Evolutionary conservation across 768 basidiomycete species (phyloP), one percentile per base, ranked within the genome.

Genomic region (Leccinum broughii): DNA sequence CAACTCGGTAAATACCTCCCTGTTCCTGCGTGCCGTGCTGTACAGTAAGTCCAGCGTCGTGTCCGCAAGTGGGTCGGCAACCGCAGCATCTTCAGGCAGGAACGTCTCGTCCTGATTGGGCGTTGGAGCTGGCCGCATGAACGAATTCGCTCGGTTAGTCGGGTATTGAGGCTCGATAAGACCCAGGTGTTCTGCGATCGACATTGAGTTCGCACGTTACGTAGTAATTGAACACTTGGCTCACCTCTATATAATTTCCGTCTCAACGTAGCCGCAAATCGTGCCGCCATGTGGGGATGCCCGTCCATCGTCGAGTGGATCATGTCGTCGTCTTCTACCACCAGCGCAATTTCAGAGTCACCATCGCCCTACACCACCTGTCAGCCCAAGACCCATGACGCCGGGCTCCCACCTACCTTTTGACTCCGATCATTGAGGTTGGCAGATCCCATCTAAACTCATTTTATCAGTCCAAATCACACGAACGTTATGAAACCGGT

Each of bases 311-410:
- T 81, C 4, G 87, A 83, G 28, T 82, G 78, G 44, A 99, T 78
- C 77, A 85, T 78, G 54, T 96, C 92, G 0, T 81, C 76, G 67
- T 99, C 96, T 74, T 98, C 95, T 32, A 97, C 88, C 20, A 98
- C 86, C 8, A 97, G 76, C 7, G 91, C 92, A 63, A 98, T 96
- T 76, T 98, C 97, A 1, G 93, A 96, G 74, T 96, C 94, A 35
- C 93, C 93, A 64, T 96, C 90, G 26, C 95, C 95, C 86, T 89
- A 51, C 14, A 63, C 61, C 26, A 54, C 6, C 37, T n/a, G 39
- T 63, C 32, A 72, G 56, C 52, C 26, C 32, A 54, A 30, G 34
- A 39, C 51, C 28, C 51, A 11, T n/a, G 35, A 35, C 20, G 34
- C 6, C 17, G 26, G 6, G 41, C 20, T 24, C 4, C 41, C 14